phyloP scores from a whole-genome alignment of 805 yeast species.

The Metschnikowia henanensis region DNA sequence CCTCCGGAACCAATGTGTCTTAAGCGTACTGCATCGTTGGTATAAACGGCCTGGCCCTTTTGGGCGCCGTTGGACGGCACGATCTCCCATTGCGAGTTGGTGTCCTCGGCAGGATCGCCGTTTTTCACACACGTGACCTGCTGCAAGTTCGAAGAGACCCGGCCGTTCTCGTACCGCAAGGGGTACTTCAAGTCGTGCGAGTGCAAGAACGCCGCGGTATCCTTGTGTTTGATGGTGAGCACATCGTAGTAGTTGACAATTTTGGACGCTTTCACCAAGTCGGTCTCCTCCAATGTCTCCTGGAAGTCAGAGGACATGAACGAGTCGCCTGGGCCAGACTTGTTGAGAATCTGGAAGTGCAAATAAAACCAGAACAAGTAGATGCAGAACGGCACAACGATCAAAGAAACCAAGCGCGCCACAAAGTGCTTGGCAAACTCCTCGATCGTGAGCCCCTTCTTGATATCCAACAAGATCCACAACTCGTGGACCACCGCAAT shows the following conservation, averaged over 20 bases:
- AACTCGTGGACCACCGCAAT: slow-evolving; percentile 80
- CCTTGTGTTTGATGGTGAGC: slow-evolving; percentile 77
- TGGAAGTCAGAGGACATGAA: slow-evolving; percentile 97
- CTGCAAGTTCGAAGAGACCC: slow-evolving; percentile 92
- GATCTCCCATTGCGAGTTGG: slow-evolving; percentile 84
- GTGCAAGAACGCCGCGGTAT: slow-evolving; percentile 76
- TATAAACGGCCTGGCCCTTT: slow-evolving; percentile 40
- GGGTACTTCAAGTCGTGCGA: slow-evolving; percentile 81
- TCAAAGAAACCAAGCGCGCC: slow-evolving; percentile 69
- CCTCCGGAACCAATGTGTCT: slow-evolving; percentile 82
- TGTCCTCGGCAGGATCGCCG: slow-evolving; percentile 38
- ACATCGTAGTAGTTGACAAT: slow-evolving; percentile 74
- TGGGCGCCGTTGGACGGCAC: slow-evolving; percentile 54
- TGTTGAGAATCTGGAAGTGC: slow-evolving; percentile 78
- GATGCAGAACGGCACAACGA: slow-evolving; percentile 77
- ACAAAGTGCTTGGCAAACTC: slow-evolving; percentile 66
- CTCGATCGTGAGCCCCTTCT: slow-evolving; percentile 59
- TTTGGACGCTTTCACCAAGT: slow-evolving; percentile 67
- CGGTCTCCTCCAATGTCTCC: slow-evolving; percentile 84
- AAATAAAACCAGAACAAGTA: slow-evolving; percentile 90
- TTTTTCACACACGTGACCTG: slow-evolving; percentile 74
- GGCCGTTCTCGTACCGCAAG: slow-evolving; percentile 92
- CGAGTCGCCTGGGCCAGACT: slow-evolving; percentile 94
- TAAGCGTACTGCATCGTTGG: slow-evolving; percentile 76
- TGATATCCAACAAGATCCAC: slow-evolving; percentile 81